Percentiles rank a stretch among this genome's conserved stretches.
Evolutionary conservation across 768 basidiomycete species (phyloP).

Genomic region (Favolaschia claudopus): DNA sequence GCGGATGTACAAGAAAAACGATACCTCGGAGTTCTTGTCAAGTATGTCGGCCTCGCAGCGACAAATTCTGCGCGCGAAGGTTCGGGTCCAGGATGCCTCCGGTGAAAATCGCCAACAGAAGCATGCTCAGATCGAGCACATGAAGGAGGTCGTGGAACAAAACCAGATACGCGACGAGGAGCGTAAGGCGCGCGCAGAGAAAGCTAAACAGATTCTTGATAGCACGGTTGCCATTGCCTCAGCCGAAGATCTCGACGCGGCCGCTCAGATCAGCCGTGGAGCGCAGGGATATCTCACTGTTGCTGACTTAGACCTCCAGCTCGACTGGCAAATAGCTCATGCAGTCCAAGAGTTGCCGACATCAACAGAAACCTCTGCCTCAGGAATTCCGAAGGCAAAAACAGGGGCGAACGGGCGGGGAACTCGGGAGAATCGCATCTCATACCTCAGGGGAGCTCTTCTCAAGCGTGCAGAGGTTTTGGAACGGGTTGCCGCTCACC

Average conservation of each 20-base stretch:
- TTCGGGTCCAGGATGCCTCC: not conserved
- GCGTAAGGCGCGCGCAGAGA: not conserved
- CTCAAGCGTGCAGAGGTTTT: too few relatives aligned
- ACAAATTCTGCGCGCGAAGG: not conserved
- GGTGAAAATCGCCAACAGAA: not conserved
- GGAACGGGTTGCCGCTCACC: too few relatives aligned
- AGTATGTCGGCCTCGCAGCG: not conserved
- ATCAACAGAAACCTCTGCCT: too few relatives aligned
- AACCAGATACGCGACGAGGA: not conserved
- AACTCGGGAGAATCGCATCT: too few relatives aligned
- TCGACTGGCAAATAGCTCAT: too few relatives aligned
- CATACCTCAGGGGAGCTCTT: too few relatives aligned
- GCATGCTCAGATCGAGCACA: not conserved
- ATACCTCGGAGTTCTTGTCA: not conserved
- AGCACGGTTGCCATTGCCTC: not conserved
- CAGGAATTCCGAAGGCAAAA: too few relatives aligned
- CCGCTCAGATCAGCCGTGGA: too few relatives aligned
- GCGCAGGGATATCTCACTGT: too few relatives aligned
- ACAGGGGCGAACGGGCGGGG: too few relatives aligned
- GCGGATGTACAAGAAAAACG: slow-evolving; percentile 12
- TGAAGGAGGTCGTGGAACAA: not conserved
- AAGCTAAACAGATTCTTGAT: not conserved
- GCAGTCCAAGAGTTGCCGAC: too few relatives aligned
- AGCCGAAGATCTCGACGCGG: not conserved
- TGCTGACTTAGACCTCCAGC: too few relatives aligned